Evolutionary conservation across 2,329 filamentous ascomycete species (phyloP).

Genomic region (Penicillium sp.): DNA sequence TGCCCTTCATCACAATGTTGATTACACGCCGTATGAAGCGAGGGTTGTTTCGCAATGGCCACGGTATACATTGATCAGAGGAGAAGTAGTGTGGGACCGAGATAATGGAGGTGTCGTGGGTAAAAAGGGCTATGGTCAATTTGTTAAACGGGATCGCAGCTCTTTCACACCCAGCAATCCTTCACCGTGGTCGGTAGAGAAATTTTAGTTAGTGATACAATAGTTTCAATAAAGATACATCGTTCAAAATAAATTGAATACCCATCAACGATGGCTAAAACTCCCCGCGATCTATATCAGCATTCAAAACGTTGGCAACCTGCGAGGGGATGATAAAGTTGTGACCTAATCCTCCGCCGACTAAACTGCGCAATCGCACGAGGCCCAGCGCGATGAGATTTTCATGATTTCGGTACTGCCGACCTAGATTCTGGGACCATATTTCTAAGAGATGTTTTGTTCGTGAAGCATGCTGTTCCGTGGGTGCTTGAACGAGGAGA

Average conservation of each 20-base stretch:
- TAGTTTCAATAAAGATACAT: background rate
- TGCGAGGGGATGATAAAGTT: constrained; percentile 8
- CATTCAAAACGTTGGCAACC: background rate
- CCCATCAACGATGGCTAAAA: background rate
- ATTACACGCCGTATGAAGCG: constrained; percentile 36
- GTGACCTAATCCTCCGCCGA: constrained; percentile 3
- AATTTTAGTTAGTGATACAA: background rate
- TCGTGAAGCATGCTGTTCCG: constrained; percentile 6
- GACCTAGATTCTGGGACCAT: constrained; percentile 6
- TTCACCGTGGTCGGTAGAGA: background rate
- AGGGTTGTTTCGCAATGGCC: constrained; percentile 31
- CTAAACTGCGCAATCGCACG: constrained; percentile 1
- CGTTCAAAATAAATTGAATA: background rate
- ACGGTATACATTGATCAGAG: constrained; percentile 30
- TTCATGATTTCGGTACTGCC: constrained; percentile 5
- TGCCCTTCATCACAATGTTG: constrained; percentile 33
- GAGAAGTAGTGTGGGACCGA: constrained; percentile 32
- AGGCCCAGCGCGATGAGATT: constrained; percentile 4
- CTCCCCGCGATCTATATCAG: background rate
- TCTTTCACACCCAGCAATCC: background rate
- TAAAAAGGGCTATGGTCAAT: constrained; percentile 8
- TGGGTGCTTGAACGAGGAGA: constrained; percentile 5
- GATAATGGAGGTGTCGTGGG: constrained; percentile 21
- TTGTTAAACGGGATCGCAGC: constrained; percentile 8
- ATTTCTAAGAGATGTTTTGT: constrained; percentile 8